Evolutionary conservation across 2,329 filamentous ascomycete species (phyloP).

Genomic region (Emericellopsis atlantica): DNA sequence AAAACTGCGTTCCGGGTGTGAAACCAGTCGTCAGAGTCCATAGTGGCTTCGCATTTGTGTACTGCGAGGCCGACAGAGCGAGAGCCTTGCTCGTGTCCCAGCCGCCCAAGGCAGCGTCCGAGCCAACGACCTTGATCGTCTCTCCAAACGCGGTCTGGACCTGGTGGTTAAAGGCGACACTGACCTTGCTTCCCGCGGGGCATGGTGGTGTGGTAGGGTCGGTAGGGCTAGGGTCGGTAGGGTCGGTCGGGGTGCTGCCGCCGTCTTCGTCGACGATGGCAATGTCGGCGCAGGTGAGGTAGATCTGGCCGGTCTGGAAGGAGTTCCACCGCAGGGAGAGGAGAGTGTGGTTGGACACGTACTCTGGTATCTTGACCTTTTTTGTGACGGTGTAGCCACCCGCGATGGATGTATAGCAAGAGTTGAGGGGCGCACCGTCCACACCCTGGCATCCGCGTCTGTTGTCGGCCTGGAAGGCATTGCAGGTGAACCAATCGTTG

Average conservation of each 20-base stretch:
- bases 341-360: slow-evolving; percentile 33
- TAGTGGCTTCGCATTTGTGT: slow-evolving; percentile 44
- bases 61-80: slow-evolving; percentile 42
- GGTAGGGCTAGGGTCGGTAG: too few relatives aligned
- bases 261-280: slow-evolving; percentile 18
- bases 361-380: slow-evolving; percentile 35
- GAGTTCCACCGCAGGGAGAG: slow-evolving; percentile 41
- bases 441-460: slow-evolving; percentile 30
- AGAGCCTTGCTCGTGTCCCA: slow-evolving; percentile 47
- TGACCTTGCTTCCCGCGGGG: slow-evolving; percentile 17
- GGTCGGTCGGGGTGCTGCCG: too few relatives aligned
- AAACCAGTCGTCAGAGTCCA: slow-evolving; percentile 48
- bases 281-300: slow-evolving; percentile 40
- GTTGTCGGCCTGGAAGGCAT: slow-evolving; percentile 18
- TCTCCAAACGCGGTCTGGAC: slow-evolving; percentile 48
- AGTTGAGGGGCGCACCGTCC: slow-evolving; percentile 26
- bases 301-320: slow-evolving; percentile 39
- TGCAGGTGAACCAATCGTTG: slow-evolving; percentile 44
- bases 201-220: too few relatives aligned
- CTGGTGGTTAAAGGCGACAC: slow-evolving; percentile 49
- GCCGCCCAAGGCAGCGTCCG: slow-evolving; percentile 41
- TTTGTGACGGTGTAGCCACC: slow-evolving; percentile 40
- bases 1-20: slow-evolving; percentile 37
- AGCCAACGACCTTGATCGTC: slow-evolving; percentile 53
- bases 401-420: slow-evolving; percentile 36